Percentiles rank a stretch among this genome's conserved stretches.
These are phyloP conservation scores for Stachybotrys chartarum DNA, from an alignment of 2,329 filamentous ascomycete species.

Conservation along the genomic window DNA sequence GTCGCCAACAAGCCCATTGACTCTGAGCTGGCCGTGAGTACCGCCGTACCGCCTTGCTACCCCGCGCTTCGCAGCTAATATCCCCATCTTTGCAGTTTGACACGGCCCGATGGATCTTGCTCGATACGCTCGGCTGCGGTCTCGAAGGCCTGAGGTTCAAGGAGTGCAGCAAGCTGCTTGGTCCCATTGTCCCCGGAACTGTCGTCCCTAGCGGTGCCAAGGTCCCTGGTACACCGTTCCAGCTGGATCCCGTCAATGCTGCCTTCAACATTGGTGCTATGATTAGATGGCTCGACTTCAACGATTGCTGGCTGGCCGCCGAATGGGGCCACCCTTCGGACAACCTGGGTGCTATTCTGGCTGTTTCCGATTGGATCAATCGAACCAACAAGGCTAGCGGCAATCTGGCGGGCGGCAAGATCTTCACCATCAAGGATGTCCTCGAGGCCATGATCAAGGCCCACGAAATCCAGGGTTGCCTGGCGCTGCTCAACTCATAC, in stretches of 20 bases:
- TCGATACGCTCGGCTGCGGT: slow-evolving; percentile 94
- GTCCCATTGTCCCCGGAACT: slow-evolving; percentile 85
- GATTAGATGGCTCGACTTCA: slow-evolving; percentile 99
- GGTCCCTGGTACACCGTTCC: slow-evolving; percentile 86
- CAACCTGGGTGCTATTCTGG: slow-evolving; percentile 94
- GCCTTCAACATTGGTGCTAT: slow-evolving; percentile 99
- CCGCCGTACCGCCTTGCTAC: slow-evolving; percentile 1
- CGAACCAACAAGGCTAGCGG: slow-evolving; percentile 71
- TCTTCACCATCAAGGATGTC: slow-evolving; percentile 82
- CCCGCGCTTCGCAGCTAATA: neutral
- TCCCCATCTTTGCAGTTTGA: slow-evolving; percentile 58
- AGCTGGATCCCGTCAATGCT: slow-evolving; percentile 89
- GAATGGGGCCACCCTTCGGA: slow-evolving; percentile 99
- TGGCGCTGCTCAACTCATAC: slow-evolving; percentile 95
- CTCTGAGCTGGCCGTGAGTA: slow-evolving; percentile 83
- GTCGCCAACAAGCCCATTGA: slow-evolving; percentile 87
- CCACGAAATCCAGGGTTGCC: slow-evolving; percentile 95
- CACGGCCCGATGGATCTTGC: slow-evolving; percentile 91
- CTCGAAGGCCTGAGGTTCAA: slow-evolving; percentile 93
- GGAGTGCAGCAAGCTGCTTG: slow-evolving; percentile 91
- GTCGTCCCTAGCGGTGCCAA: slow-evolving; percentile 85
- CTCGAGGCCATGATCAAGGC: slow-evolving; percentile 98
- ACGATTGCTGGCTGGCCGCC: slow-evolving; percentile 98
- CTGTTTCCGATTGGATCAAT: slow-evolving; percentile 95
- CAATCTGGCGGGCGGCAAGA: slow-evolving; percentile 81